These are phyloP conservation scores for Periconia digitata DNA, from an alignment of 2,329 filamentous ascomycete species.

Conservation along the genomic window DNA sequence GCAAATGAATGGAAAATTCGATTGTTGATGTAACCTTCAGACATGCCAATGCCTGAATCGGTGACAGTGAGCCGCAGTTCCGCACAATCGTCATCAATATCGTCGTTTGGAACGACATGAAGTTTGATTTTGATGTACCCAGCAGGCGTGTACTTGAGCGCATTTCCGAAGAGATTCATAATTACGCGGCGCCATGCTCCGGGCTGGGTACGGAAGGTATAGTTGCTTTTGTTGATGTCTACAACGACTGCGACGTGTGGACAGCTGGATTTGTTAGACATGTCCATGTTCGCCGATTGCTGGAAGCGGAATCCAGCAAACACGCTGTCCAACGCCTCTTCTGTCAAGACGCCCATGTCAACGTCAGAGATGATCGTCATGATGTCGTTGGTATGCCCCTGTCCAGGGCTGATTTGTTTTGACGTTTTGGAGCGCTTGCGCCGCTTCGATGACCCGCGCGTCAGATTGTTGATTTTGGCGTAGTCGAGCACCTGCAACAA, in stretches of 20 bases:
- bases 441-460: constrained; percentile 28
- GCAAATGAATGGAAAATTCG: constrained; percentile 43
- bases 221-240: constrained; percentile 40
- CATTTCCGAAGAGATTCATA: constrained; percentile 45
- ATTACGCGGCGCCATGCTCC: constrained; percentile 43
- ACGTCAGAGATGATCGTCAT: constrained; percentile 39
- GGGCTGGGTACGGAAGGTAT: constrained; percentile 40
- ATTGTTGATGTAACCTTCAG: constrained; percentile 41
- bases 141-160: constrained; percentile 42
- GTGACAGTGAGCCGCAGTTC: constrained; percentile 37
- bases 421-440: constrained; percentile 32
- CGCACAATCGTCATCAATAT: constrained; percentile 23
- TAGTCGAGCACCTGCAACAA: constrained; percentile 41
- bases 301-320: constrained; percentile 41
- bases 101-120: constrained; percentile 26
- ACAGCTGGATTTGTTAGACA: constrained; percentile 15
- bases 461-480: constrained; percentile 43
- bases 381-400: constrained; percentile 36
- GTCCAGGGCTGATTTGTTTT: constrained; percentile 33
- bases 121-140: constrained; percentile 43
- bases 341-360: constrained; percentile 37
- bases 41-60: constrained; percentile 46
- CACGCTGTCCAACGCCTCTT: constrained; percentile 42
- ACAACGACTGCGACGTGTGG: constrained; percentile 34
- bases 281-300: constrained; percentile 27